A percentile compares a stretch with the other conserved stretches of the same genome.
These are phyloP conservation scores for Aegilops tauschii DNA, from an alignment of 176 grass and related monocot genomes.

Conservation along the genomic window DNA sequence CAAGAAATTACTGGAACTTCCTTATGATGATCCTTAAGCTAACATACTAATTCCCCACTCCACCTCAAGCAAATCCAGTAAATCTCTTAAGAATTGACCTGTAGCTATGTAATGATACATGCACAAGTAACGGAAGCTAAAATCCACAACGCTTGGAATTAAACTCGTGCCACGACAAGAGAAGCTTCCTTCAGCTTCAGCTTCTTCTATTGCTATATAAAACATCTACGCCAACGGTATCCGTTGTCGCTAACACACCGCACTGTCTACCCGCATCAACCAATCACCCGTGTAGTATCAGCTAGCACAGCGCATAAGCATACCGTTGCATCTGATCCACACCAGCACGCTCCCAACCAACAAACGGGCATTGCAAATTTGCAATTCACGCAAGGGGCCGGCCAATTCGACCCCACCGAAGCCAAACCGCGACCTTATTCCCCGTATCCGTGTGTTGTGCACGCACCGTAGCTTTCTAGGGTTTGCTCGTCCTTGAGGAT, in stretches of 20 bases:
- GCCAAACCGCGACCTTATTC: not conserved
- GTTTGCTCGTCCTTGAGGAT: conserved; percentile 96
- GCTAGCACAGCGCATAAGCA: not conserved
- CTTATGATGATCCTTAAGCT: not conserved
- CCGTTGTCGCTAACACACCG: not conserved
- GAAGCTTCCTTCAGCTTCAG: not conserved
- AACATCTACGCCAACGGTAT: not conserved
- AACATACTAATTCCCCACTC: not conserved
- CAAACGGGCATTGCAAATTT: conserved; percentile 10
- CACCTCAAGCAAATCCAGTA: not conserved
- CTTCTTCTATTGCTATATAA: not conserved
- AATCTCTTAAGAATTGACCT: not conserved
- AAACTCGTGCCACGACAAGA: not conserved
- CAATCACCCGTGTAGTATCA: not conserved
- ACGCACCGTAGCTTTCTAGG: conserved; percentile 86
- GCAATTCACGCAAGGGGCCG: conserved; percentile 3
- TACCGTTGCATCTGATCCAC: not conserved
- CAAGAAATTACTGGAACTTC: not conserved
- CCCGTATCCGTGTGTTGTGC: not conserved
- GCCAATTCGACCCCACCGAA: not conserved
- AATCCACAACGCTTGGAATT: not conserved
- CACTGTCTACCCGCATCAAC: not conserved
- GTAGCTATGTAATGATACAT: not conserved
- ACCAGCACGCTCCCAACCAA: not conserved
- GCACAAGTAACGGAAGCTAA: not conserved